Percentiles rank a stretch among this genome's conserved stretches.
Conservation (phyloP, 2,329 filamentous ascomycete genomes). For the Colletotrichum tabaci region DNA sequence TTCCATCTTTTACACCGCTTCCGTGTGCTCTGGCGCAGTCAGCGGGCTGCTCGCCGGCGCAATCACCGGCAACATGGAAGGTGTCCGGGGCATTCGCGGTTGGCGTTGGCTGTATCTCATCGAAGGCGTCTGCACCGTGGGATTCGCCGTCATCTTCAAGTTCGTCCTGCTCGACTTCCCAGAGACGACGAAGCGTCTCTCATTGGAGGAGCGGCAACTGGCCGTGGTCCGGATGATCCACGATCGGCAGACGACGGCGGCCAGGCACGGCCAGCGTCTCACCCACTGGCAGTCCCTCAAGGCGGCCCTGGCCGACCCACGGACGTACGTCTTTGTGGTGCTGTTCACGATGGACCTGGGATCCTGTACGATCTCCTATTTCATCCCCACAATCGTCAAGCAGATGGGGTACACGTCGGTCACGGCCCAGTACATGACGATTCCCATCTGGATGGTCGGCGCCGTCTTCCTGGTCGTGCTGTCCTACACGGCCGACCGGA, state of each 20-base stretch:
- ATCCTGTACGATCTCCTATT: constrained; percentile 61
- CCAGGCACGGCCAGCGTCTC: constrained; percentile 41
- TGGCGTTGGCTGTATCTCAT: constrained; percentile 65
- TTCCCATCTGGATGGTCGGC: constrained; percentile 50
- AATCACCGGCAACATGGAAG: constrained; percentile 61
- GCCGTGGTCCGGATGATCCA: constrained; percentile 55
- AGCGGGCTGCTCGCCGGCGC: constrained; percentile 62
- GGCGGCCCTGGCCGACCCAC: constrained; percentile 60
- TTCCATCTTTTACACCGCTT: constrained; percentile 66
- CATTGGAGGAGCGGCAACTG: constrained; percentile 54
- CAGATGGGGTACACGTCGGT: constrained; percentile 62
- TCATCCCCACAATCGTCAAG: constrained; percentile 65
- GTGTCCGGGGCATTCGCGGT: constrained; percentile 58
- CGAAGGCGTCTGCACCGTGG: constrained; percentile 52
- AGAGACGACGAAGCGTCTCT: constrained; percentile 59
- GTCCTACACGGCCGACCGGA: constrained; percentile 48
- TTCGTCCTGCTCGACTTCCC: constrained; percentile 67
- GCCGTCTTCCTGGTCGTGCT: constrained; percentile 46
- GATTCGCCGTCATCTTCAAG: constrained; percentile 56
- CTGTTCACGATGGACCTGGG: constrained; percentile 64
- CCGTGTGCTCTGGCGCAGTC: constrained; percentile 66
- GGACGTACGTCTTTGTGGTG: constrained; percentile 63
- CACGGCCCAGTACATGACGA: constrained; percentile 63
- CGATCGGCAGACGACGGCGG: constrained; percentile 36
- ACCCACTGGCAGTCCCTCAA: constrained; percentile 47